These are phyloP conservation scores for Lignosus rhinocerotis DNA, from an alignment of 1,284 basidiomycete species.

Conservation along the genomic window DNA sequence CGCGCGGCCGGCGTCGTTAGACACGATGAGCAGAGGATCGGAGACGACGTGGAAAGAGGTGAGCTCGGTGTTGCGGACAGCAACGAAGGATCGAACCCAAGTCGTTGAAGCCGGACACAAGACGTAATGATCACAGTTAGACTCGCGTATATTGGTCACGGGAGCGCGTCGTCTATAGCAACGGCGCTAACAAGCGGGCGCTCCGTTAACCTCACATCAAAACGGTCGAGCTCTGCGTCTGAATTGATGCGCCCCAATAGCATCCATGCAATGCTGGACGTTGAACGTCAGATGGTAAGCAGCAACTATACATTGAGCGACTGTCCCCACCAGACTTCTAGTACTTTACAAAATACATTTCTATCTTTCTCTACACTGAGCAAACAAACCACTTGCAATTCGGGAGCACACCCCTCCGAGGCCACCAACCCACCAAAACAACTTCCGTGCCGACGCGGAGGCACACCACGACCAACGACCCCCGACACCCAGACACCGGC, in stretches of 20 bases:
- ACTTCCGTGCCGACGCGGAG: too few relatives aligned
- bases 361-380: conserved; percentile 12
- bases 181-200: conserved; percentile 9
- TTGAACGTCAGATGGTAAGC: too few relatives aligned
- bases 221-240: background rate
- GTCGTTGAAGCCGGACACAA: conserved; percentile 4
- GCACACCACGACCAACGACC: conserved; percentile 9
- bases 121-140: conserved; percentile 16
- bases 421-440: too few relatives aligned
- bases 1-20: conserved; percentile 3
- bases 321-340: background rate
- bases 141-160: conserved; percentile 21
- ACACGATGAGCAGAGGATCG: conserved; percentile 5
- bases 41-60: conserved; percentile 13
- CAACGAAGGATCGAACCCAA: conserved; percentile 1
- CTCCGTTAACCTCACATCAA: conserved; percentile 1
- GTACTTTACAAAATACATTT: conserved; percentile 3
- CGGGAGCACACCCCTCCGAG: too few relatives aligned
- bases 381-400: background rate
- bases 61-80: conserved; percentile 6
- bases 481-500: conserved; percentile 17
- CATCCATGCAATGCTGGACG: too few relatives aligned
- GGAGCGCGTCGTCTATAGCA: conserved; percentile 20
- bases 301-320: too few relatives aligned
- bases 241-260: too few relatives aligned